Conservation (phyloP, 139 green algal species). For the Ettlia oleoabundans region DNA sequence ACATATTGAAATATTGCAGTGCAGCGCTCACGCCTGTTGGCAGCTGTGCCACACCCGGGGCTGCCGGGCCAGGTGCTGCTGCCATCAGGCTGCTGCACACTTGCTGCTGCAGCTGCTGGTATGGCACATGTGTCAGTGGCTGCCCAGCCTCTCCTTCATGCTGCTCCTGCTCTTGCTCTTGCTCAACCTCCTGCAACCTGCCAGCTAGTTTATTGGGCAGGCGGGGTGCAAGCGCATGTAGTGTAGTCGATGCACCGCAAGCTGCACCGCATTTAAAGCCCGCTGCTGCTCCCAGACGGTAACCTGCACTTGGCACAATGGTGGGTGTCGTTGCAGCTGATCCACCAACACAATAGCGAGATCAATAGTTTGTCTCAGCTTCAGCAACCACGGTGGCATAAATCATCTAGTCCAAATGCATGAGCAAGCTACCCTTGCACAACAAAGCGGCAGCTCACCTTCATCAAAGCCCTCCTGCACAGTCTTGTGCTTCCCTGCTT, state of each 20-base stretch:
- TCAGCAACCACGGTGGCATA: too few relatives aligned
- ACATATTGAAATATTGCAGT: too few relatives aligned
- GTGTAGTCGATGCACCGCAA: constrained; percentile 13
- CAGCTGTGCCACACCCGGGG: background rate
- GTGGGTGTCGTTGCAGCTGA: background rate
- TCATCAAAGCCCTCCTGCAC: constrained; percentile 46
- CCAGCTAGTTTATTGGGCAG: background rate
- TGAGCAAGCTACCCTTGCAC: too few relatives aligned
- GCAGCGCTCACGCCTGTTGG: background rate
- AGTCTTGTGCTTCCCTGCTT: constrained; percentile 48
- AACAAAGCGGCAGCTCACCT: constrained; percentile 16
- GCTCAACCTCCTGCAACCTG: background rate
- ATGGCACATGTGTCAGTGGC: background rate
- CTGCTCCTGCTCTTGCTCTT: constrained; percentile 5
- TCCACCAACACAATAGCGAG: too few relatives aligned
- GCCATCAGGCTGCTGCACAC: constrained; percentile 1
- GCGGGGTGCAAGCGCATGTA: constrained; percentile 7
- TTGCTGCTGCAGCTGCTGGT: constrained; percentile 25
- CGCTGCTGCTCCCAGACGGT: constrained; percentile 16
- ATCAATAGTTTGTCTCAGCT: too few relatives aligned
- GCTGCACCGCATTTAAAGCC: constrained; percentile 39
- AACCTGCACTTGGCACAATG: constrained; percentile 25
- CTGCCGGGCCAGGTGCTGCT: background rate
- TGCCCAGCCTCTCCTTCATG: background rate
- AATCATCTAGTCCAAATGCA: background rate